Base-by-base conservation (phyloP, 2,329 filamentous ascomycete genomes). In the Penicillium sp. region DNA sequence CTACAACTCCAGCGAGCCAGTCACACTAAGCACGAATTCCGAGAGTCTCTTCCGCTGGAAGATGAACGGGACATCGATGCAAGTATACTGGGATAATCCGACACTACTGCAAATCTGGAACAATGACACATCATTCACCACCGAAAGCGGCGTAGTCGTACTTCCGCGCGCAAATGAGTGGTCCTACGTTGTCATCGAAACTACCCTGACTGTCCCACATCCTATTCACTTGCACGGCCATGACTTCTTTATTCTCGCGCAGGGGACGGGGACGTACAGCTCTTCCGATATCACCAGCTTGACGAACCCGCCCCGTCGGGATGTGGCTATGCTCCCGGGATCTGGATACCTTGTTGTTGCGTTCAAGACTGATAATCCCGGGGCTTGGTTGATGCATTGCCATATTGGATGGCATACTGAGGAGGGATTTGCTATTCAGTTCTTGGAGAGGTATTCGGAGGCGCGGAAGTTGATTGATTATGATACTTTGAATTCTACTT, bases 321-420 rank as follows among this genome's bases (percentile, higher is more conserved):
- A 39, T 39, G 36, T 39, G 9, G 36, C 36, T 17, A 39, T 39
- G 36, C 36, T 39, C n/a, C 36, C 36, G 10, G 36, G 9, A 10
- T 12, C 36, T 19, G 36, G 36, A 2, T 39, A 39, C 5, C 36
- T 39, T 39, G 36, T 79, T 3, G 68, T 84, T 9, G 81, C 77
- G 0, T 84, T 82, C 64, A 62, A 75, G 57, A 74, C 79, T 0
- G 78, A 85, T 64, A 84, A 84, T 65, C 82, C 82, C 0, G 82
- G 82, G 0, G 68, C 62, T 2, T 75, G 72, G 73, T 45, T 74
- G 27, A 70, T 73, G 68, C 71, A 74, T 57, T 73, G 70, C 49
- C 70, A 74, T 62, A 70, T 73, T 38, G 70, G 68, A 4, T 71
- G 68, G 64, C 69, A 71, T 56, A 61, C 66, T 2, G 49, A 54